A percentile compares a stretch with the other conserved stretches of the same genome.
These are phyloP conservation scores for Dentipellis sp. DNA, from an alignment of 768 basidiomycete species.

Conservation along the genomic window DNA sequence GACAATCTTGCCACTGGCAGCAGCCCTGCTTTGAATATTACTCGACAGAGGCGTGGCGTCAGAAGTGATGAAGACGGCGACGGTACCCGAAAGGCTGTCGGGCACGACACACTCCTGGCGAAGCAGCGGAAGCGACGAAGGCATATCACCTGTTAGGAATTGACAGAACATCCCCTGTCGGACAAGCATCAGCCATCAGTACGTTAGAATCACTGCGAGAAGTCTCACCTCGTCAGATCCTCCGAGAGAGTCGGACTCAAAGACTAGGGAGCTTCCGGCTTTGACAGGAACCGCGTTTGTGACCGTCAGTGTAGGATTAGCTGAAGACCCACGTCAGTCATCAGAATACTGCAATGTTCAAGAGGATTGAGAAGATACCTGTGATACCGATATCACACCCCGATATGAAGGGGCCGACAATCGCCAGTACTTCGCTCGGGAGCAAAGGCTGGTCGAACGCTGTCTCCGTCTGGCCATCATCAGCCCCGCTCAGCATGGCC, in stretches of 20 bases:
- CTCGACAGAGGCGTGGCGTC: slow-evolving; percentile 53
- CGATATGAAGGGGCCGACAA: slow-evolving; percentile 58
- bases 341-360: background rate
- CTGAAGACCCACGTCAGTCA: slow-evolving; percentile 22
- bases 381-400: slow-evolving; percentile 57
- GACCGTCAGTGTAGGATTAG: slow-evolving; percentile 49
- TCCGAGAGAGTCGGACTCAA: slow-evolving; percentile 48
- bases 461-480: slow-evolving; percentile 46
- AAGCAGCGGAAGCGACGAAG: slow-evolving; percentile 49
- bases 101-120: slow-evolving; percentile 58
- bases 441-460: slow-evolving; percentile 68
- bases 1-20: slow-evolving; percentile 42
- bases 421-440: slow-evolving; percentile 61
- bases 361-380: slow-evolving; percentile 22
- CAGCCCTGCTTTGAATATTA: slow-evolving; percentile 49
- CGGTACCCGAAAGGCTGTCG: slow-evolving; percentile 58
- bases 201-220: background rate
- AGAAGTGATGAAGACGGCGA: slow-evolving; percentile 65
- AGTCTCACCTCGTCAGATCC: slow-evolving; percentile 35
- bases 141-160: slow-evolving; percentile 59
- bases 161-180: slow-evolving; percentile 56
- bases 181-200: background rate
- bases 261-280: slow-evolving; percentile 51
- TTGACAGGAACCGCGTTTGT: slow-evolving; percentile 53
- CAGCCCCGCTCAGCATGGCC: slow-evolving; percentile 64